A percentile compares a stretch with the other conserved stretches of the same genome.
These are phyloP conservation scores for Exophiala sp. DNA, from an alignment of 2,329 filamentous ascomycete species.

Conservation along the genomic window DNA sequence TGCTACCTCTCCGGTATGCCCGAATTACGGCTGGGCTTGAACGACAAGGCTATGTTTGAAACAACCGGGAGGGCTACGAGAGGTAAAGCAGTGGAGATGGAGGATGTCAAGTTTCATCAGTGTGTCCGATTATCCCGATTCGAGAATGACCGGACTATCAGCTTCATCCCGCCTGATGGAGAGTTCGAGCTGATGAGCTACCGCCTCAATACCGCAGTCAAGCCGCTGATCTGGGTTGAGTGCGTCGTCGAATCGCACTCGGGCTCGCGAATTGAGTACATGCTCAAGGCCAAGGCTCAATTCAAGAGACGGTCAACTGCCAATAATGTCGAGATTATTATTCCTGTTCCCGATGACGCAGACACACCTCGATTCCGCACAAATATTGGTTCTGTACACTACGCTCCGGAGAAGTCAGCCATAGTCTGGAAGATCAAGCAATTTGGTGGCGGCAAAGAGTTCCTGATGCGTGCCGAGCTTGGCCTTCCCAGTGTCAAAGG, in stretches of 20 bases:
- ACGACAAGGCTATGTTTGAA: constrained; percentile 99
- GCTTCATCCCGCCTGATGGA: constrained; percentile 95
- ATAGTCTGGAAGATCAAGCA: constrained; percentile 99
- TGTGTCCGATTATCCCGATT: constrained; percentile 93
- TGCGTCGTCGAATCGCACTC: constrained; percentile 95
- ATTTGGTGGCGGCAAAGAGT: constrained; percentile 97
- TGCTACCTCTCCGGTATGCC: constrained; percentile 99
- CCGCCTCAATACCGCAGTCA: constrained; percentile 95
- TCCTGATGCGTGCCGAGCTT: constrained; percentile 94
- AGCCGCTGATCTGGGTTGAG: constrained; percentile 97
- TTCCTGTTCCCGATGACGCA: constrained; percentile 94
- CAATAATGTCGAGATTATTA: constrained; percentile 97
- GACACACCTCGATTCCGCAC: constrained; percentile 94
- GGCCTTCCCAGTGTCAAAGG: constrained; percentile 89
- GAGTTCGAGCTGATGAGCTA: constrained; percentile 99
- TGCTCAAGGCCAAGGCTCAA: constrained; percentile 95
- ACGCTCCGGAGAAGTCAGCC: constrained; percentile 91
- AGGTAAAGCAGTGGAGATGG: constrained; percentile 98
- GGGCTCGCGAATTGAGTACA: constrained; percentile 93
- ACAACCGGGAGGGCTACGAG: constrained; percentile 88
- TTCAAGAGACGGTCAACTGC: constrained; percentile 97
- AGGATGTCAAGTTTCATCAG: constrained; percentile 99
- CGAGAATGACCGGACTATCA: constrained; percentile 97
- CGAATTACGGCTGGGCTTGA: constrained; percentile 84
- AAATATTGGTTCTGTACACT: constrained; percentile 95